phyloP scores from a whole-genome alignment of 129 eudicot genomes.

The Lactuca sativa region DNA sequence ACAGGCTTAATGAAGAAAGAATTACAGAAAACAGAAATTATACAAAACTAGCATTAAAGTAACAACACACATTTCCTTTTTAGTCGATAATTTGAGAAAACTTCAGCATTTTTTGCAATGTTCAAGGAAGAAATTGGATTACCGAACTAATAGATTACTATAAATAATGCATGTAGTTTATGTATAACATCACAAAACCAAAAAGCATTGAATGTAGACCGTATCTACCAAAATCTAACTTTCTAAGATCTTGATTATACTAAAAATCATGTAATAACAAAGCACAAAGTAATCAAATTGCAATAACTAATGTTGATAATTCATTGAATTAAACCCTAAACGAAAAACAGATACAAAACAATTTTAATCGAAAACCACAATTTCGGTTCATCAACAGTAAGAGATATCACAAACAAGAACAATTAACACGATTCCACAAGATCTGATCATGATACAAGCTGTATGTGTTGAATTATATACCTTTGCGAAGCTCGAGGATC shows the following conservation, averaged over 20 bases:
- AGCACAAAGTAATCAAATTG: constrained; percentile 5
- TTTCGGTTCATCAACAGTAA: not conserved
- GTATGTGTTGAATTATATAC: constrained; percentile 8
- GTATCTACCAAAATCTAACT: constrained; percentile 2
- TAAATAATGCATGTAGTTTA: not conserved
- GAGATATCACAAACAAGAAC: not conserved
- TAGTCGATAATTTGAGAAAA: not conserved
- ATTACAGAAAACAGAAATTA: not conserved
- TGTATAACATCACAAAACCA: constrained; percentile 5
- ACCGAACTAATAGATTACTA: constrained; percentile 4
- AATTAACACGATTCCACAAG: not conserved
- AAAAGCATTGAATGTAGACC: not conserved
- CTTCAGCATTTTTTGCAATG: not conserved
- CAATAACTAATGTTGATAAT: not conserved
- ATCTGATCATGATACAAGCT: not conserved
- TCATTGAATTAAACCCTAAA: constrained; percentile 1
- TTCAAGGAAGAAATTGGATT: constrained; percentile 1
- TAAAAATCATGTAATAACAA: constrained; percentile 14
- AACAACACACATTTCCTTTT: constrained; percentile 9
- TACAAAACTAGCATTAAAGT: not conserved
- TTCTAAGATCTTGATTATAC: not conserved
- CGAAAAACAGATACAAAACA: not conserved
- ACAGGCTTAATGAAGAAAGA: not conserved
- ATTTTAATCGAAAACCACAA: not conserved
- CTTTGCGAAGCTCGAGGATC: constrained; percentile 1